Evolutionary conservation across 2,329 filamentous ascomycete species (phyloP), one percentile per base, ranked within the genome.

Genomic region (Xylaria sp.): DNA sequence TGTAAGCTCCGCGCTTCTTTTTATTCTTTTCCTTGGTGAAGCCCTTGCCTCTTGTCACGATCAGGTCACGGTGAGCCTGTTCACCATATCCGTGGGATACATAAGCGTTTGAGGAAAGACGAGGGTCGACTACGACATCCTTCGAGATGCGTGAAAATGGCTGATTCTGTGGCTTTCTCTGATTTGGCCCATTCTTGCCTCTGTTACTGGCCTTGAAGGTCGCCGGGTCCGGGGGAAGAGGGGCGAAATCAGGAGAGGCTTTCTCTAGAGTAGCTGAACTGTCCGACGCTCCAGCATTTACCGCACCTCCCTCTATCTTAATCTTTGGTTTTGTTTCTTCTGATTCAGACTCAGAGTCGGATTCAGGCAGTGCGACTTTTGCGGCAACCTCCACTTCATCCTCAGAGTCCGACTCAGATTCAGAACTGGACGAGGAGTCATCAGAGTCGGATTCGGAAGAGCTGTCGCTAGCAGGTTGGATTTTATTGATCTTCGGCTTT

Each of bases 21-120:
- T 99, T 99, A 84, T 99, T 99, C 90, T 99, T 99, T 85, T 98
- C 96, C 86, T 99, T 99, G 69, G 95, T 98, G 83, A 99, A 99
- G 3, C 94, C 94, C 84, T 98, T 98, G 77, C 96, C 96, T 80
- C 92, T 93, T 39, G 95, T 98, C 48, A 97, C 88, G 58, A 94
- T 93, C 72, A 99, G 84, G 79, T 98, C 94, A 74, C 94, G 88
- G 78, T 94, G 93, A 9, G 97, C 97, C 75, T 90, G 90, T 76
- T 96, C 91, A 28, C 94, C 95, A 82, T 98, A 99, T 72, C 92
- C 91, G 80, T 98, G 94, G 25, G 90, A 86, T 12, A 93, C 86
- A 79, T 95, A 98, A 15, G 88, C 89, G 81, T 98, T 98, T 75
- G 91, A 94, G 2, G 89, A 79, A 75, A 94, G 91, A 76, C 84